phyloP scores from a whole-genome alignment of 139 green algal species.

The Dunaliella primolecta region DNA sequence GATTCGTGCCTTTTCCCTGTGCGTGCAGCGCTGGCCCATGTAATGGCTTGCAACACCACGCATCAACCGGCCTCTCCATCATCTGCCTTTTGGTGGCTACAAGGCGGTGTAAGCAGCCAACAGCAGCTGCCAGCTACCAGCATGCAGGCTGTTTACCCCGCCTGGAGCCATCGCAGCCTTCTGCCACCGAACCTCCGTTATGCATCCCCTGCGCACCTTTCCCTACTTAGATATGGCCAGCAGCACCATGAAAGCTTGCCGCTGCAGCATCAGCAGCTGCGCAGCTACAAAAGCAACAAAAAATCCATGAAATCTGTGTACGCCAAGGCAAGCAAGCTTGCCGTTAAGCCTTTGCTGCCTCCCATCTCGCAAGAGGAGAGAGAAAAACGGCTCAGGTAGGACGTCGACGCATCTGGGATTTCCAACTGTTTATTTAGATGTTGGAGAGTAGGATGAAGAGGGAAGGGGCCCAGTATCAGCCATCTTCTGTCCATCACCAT shows the following conservation, averaged over 20 bases:
- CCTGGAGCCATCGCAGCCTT: no score
- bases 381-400: not conserved
- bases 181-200: no score
- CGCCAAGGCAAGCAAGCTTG: constrained; percentile 31
- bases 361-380: not conserved
- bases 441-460: no score
- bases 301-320: constrained; percentile 38
- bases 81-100: not conserved
- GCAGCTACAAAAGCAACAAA: constrained; percentile 30
- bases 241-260: no score
- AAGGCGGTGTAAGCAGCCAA: not conserved
- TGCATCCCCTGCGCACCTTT: no score
- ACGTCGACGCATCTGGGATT: no score
- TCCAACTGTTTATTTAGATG: no score
- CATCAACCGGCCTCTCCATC: not conserved
- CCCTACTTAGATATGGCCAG: no score
- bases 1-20: no score
- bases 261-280: not conserved
- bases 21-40: not conserved
- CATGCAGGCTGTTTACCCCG: no score
- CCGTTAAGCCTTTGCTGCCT: constrained; percentile 29
- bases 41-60: not conserved
- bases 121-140: not conserved
- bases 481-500: no score
- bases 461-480: no score